Conservation (phyloP, 2,329 filamentous ascomycete species). For the Emydomyces testavorans region DNA sequence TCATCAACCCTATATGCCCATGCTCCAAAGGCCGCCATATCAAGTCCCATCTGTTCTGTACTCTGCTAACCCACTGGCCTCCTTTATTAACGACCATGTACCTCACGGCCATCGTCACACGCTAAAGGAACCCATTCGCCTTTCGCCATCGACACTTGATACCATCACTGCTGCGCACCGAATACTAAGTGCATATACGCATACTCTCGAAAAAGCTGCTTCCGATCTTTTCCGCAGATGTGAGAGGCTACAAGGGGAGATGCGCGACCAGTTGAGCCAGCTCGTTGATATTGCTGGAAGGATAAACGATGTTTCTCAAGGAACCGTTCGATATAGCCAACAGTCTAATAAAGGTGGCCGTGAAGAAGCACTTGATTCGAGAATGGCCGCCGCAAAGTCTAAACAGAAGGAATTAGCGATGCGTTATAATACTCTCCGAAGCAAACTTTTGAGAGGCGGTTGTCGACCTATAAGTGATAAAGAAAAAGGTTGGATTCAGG, state of each 20-base stretch:
- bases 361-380: slow-evolving; percentile 28
- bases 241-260: slow-evolving; percentile 38
- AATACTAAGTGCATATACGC: slow-evolving; percentile 37
- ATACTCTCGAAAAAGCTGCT: slow-evolving; percentile 36
- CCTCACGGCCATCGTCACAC: slow-evolving; percentile 34
- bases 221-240: slow-evolving; percentile 44
- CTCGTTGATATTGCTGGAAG: slow-evolving; percentile 37
- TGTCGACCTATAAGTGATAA: slow-evolving; percentile 37
- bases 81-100: slow-evolving; percentile 35
- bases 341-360: slow-evolving; percentile 25
- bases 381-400: slow-evolving; percentile 32
- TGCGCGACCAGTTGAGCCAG: slow-evolving; percentile 38
- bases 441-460: slow-evolving; percentile 33
- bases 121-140: slow-evolving; percentile 36
- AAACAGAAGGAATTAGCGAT: slow-evolving; percentile 32
- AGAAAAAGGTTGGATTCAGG: slow-evolving; percentile 36
- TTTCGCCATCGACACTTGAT: slow-evolving; percentile 40
- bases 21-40: slow-evolving; percentile 34
- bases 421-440: slow-evolving; percentile 36
- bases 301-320: slow-evolving; percentile 33
- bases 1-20: slow-evolving; percentile 19
- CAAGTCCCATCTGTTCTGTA: slow-evolving; percentile 34
- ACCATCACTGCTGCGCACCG: slow-evolving; percentile 39
- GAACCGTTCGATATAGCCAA: slow-evolving; percentile 17
- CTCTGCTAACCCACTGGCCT: slow-evolving; percentile 28